Percentiles rank a stretch among this genome's conserved stretches.
Conservation (phyloP, 768 basidiomycete genomes). For the Arthromyces matolae region DNA sequence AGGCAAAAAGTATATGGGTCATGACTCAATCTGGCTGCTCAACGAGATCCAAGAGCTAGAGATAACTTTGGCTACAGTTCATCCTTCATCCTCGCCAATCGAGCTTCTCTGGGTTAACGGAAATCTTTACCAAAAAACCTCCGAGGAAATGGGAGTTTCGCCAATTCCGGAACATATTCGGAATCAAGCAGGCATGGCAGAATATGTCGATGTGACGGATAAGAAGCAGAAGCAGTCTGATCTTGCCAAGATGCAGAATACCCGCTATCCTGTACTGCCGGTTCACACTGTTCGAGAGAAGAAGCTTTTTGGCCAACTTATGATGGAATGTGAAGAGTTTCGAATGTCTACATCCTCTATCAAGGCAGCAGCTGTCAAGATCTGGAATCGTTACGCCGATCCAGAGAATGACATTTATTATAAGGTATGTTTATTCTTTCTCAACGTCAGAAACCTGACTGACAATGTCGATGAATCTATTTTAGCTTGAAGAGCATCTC, state of each 20-base stretch:
- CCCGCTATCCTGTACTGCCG: neutral
- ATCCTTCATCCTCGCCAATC: neutral
- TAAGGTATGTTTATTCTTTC: neutral
- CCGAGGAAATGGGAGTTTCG: neutral
- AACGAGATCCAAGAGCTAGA: conserved; percentile 19
- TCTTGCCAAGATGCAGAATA: neutral
- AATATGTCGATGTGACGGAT: neutral
- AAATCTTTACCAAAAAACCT: neutral
- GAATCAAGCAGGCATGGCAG: neutral
- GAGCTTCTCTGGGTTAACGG: neutral
- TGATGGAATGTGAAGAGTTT: neutral
- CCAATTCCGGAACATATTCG: neutral
- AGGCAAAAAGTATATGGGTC: conserved; percentile 19
- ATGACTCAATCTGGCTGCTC: conserved; percentile 21
- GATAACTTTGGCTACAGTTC: neutral
- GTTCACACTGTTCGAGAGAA: neutral
- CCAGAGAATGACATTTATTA: neutral
- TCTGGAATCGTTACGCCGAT: neutral
- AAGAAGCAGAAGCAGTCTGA: neutral
- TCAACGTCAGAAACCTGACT: neutral
- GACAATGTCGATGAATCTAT: neutral
- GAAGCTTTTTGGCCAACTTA: neutral
- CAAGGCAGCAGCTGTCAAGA: neutral
- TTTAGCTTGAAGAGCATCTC: neutral
- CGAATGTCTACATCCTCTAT: neutral